A percentile compares a stretch with the other conserved stretches of the same genome.
Evolutionary conservation across 371 early-diverging fungal genomes (phyloP).

Genomic region (Mycotypha africana): DNA sequence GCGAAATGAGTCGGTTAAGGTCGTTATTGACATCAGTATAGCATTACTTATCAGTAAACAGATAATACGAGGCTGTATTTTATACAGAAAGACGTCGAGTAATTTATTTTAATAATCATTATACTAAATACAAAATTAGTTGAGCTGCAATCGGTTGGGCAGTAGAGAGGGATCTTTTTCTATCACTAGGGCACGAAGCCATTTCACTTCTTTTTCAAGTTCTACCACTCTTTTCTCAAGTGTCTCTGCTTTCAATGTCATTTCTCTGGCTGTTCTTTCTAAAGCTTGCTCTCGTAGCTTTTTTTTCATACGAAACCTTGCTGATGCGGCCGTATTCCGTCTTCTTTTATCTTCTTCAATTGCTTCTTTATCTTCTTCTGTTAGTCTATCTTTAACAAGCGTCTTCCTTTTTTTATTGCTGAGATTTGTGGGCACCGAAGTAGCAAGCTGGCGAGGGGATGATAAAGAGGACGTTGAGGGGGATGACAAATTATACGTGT

Average conservation of each 20-base stretch:
- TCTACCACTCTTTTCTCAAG: conserved; percentile 74
- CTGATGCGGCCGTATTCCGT: conserved; percentile 93
- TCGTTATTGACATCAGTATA: too few species aligned
- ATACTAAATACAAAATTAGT: too few species aligned
- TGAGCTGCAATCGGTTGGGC: too few species aligned
- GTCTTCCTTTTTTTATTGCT: conserved; percentile 4
- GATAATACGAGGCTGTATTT: too few species aligned
- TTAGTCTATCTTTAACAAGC: conserved; percentile 3
- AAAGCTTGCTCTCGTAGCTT: conserved; percentile 82
- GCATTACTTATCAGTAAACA: too few species aligned
- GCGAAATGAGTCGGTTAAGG: too few species aligned
- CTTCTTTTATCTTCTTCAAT: conserved; percentile 82
- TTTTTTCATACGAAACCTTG: conserved; percentile 93
- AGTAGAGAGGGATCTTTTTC: conserved; percentile 62
- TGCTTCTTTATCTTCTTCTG: conserved; percentile 13
- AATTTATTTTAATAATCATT: too few species aligned
- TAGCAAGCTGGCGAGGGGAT: too few species aligned
- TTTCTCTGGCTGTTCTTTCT: conserved; percentile 77
- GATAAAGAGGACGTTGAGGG: background rate
- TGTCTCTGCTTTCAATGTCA: conserved; percentile 67
- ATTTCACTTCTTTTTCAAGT: conserved; percentile 87
- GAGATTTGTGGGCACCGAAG: too few species aligned
- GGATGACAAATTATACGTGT: conserved; percentile 1
- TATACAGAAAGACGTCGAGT: too few species aligned
- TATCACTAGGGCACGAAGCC: conserved; percentile 82